A percentile compares a stretch with the other conserved stretches of the same genome.
These are phyloP conservation scores for Mycena haematopus DNA, from an alignment of 768 basidiomycete genomes.

Conservation along the genomic window DNA sequence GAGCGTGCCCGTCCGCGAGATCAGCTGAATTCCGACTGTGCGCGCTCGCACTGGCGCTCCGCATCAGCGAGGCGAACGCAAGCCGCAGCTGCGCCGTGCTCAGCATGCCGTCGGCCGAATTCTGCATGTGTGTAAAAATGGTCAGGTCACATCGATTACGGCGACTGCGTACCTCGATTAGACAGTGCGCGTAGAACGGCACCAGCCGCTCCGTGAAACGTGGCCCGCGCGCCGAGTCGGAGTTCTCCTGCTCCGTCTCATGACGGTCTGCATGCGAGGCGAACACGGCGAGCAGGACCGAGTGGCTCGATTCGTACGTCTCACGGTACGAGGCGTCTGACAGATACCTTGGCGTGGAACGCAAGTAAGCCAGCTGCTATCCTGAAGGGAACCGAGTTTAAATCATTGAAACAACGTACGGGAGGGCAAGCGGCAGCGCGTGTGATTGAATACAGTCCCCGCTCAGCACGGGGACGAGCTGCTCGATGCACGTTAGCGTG, in stretches of 20 bases:
- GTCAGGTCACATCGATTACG: slow-evolving; percentile 14
- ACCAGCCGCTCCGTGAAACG: slow-evolving; percentile 54
- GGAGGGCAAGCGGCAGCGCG: slow-evolving; percentile 67
- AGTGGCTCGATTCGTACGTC: slow-evolving; percentile 88
- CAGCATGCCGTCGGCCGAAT: slow-evolving; percentile 65
- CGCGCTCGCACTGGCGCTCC: slow-evolving; percentile 58
- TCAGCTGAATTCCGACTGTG: slow-evolving; percentile 2
- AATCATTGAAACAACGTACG: slow-evolving; percentile 51
- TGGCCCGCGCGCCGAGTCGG: slow-evolving; percentile 30
- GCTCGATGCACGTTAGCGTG: slow-evolving; percentile 77
- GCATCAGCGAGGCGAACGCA: slow-evolving; percentile 76
- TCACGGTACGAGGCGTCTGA: slow-evolving; percentile 65
- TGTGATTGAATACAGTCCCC: slow-evolving; percentile 57
- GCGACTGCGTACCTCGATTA: slow-evolving; percentile 65
- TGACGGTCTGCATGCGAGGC: slow-evolving; percentile 58
- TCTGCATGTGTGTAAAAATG: slow-evolving; percentile 46
- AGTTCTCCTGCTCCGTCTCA: not conserved
- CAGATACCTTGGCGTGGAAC: slow-evolving; percentile 55
- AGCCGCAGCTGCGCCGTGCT: slow-evolving; percentile 71
- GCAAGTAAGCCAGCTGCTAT: slow-evolving; percentile 6
- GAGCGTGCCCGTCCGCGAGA: slow-evolving; percentile 42
- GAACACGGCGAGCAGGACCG: slow-evolving; percentile 79
- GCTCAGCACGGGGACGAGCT: slow-evolving; percentile 69
- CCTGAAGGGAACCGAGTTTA: slow-evolving; percentile 19
- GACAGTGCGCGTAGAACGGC: slow-evolving; percentile 74